Conservation (phyloP, 108 stramenopile genomes). For the Skeletonema potamos region DNA sequence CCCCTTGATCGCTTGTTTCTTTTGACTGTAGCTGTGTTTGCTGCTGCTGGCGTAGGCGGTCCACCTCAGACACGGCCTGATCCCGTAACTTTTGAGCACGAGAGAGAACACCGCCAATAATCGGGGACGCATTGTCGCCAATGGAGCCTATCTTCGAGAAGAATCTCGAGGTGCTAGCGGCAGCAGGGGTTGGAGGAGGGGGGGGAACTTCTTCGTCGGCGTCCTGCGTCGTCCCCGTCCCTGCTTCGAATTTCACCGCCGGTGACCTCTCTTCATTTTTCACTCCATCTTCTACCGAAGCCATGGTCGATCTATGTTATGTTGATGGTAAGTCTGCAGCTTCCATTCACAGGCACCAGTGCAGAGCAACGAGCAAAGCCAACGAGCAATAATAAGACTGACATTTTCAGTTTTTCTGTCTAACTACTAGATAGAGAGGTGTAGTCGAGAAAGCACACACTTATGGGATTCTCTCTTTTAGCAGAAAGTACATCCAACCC, state of each 20-base stretch:
- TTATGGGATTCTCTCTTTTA: background rate
- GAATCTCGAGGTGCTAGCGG: background rate
- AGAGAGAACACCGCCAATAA: background rate
- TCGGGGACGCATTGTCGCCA: background rate
- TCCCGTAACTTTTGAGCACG: conserved; percentile 6
- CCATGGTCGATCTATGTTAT: too few relatives aligned
- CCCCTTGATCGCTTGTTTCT: background rate
- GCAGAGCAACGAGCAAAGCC: too few relatives aligned
- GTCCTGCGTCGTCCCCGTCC: background rate
- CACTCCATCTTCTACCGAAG: background rate
- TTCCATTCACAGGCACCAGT: too few relatives aligned
- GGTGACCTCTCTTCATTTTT: background rate
- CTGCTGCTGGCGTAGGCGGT: conserved; percentile 5
- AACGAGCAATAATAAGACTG: too few relatives aligned
- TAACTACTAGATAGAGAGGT: background rate
- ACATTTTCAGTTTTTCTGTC: background rate
- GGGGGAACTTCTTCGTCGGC: background rate
- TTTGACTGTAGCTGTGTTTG: background rate
- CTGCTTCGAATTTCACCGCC: background rate
- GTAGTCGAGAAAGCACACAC: too few relatives aligned
- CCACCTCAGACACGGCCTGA: conserved; percentile 12
- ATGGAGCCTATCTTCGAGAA: background rate
- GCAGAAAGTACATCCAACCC: background rate
- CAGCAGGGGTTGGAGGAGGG: background rate
- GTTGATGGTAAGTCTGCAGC: too few relatives aligned